Percentiles rank a stretch among this genome's conserved stretches.
Conservation (phyloP, 805 yeast species). For the Starmerella asiatica region DNA sequence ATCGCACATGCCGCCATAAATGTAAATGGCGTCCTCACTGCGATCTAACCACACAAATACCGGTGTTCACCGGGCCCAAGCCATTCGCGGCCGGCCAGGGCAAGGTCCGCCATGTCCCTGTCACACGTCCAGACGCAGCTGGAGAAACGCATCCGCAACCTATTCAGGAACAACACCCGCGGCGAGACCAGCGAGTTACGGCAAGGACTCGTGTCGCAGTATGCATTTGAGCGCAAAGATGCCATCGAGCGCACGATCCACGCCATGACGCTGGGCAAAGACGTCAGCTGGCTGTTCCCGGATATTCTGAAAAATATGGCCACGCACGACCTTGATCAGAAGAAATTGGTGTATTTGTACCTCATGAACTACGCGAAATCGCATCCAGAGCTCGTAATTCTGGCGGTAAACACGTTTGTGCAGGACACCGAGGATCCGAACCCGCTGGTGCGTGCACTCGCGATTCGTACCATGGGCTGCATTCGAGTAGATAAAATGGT, state of each 20-base stretch:
- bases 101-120: conserved; percentile 1
- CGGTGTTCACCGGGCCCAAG: too few species aligned
- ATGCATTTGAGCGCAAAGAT: conserved; percentile 81
- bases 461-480: conserved; percentile 98
- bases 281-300: conserved; percentile 86
- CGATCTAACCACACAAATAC: conserved; percentile 24
- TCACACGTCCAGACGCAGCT: conserved; percentile 20
- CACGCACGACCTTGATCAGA: conserved; percentile 90
- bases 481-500: conserved; percentile 90
- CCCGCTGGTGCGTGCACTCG: conserved; percentile 88
- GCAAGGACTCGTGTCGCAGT: conserved; percentile 83
- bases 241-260: conserved; percentile 94
- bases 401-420: conserved; percentile 95
- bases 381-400: conserved; percentile 87
- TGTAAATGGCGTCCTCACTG: conserved; percentile 18
- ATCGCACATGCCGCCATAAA: conserved; percentile 26
- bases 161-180: conserved; percentile 45
- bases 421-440: conserved; percentile 91
- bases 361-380: conserved; percentile 95
- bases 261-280: conserved; percentile 97
- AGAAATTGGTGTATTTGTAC: conserved; percentile 85
- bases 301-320: conserved; percentile 94
- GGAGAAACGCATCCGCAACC: conserved; percentile 41
- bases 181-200: conserved; percentile 79
- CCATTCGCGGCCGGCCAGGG: too few species aligned